phyloP scores from a whole-genome alignment of 257 asterid species.

The Eucommia ulmoides region DNA sequence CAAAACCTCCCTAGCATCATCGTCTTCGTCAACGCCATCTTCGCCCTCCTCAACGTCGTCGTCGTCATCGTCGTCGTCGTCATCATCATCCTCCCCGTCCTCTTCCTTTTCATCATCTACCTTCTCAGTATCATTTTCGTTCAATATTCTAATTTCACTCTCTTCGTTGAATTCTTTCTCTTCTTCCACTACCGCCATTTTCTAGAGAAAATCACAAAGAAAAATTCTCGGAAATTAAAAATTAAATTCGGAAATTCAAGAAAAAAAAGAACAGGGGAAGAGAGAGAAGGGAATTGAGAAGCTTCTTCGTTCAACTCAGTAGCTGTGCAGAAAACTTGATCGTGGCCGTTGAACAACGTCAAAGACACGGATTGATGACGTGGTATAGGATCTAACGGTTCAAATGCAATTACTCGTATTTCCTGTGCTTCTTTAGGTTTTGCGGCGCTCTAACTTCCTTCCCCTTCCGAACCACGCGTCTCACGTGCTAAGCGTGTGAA shows the following conservation, averaged over 20 bases:
- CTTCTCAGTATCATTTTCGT: constrained; percentile 17
- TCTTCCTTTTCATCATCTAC: constrained; percentile 14
- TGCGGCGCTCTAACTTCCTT: constrained; percentile 28
- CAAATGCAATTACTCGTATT: constrained; percentile 1
- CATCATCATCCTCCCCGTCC: constrained; percentile 32
- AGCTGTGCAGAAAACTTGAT: constrained; percentile 17
- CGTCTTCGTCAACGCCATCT: constrained; percentile 3
- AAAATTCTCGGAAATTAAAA: not conserved
- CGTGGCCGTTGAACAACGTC: constrained; percentile 31
- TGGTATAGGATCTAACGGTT: constrained; percentile 27
- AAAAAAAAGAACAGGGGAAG: not conserved
- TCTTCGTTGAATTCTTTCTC: constrained; percentile 14
- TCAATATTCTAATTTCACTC: constrained; percentile 18
- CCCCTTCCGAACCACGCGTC: not conserved
- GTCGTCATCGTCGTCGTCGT: constrained; percentile 28
- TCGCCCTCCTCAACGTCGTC: constrained; percentile 12
- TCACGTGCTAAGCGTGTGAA: constrained; percentile 50
- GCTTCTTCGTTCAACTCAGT: constrained; percentile 1
- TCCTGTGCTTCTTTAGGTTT: constrained; percentile 11
- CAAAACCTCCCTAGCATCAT: constrained; percentile 12
- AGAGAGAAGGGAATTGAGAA: constrained; percentile 20
- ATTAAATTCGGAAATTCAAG: not conserved
- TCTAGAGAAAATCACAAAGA: not conserved
- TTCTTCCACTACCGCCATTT: constrained; percentile 49
- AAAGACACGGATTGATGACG: constrained; percentile 36